phyloP scores from a whole-genome alignment of 495 filamentous ascomycete species.

The Aspergillus sclerotioniger region DNA sequence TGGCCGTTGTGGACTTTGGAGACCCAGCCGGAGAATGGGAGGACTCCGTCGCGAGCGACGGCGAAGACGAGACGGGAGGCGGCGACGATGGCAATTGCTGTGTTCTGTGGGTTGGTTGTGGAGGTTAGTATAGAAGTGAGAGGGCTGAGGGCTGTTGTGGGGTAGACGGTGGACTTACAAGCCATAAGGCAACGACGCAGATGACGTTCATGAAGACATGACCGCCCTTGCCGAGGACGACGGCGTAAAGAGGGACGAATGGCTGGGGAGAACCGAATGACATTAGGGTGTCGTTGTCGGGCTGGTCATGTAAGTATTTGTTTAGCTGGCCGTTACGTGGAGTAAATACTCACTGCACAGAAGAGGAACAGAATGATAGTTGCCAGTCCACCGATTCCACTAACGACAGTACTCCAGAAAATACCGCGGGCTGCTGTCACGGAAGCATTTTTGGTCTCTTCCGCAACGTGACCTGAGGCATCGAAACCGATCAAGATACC shows the following conservation, averaged over 20 bases:
- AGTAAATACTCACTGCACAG: constrained; percentile 41
- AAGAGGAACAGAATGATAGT: constrained; percentile 57
- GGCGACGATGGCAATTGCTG: constrained; percentile 52
- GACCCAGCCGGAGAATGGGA: constrained; percentile 56
- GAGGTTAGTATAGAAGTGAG: constrained; percentile 2
- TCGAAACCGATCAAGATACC: constrained; percentile 59
- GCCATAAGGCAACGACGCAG: constrained; percentile 49
- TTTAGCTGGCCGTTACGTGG: constrained; percentile 6
- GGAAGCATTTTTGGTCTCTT: constrained; percentile 57
- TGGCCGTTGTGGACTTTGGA: constrained; percentile 50
- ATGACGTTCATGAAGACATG: constrained; percentile 56
- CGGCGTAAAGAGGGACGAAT: constrained; percentile 53
- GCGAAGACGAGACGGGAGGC: constrained; percentile 58
- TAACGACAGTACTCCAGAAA: constrained; percentile 53
- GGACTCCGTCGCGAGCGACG: constrained; percentile 54
- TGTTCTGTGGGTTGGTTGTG: constrained; percentile 37
- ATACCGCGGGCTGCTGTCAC: constrained; percentile 54
- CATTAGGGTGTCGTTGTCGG: constrained; percentile 37
- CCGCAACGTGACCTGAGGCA: constrained; percentile 54
- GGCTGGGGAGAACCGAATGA: constrained; percentile 50
- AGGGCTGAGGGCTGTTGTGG: neutral
- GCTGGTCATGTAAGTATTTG: constrained; percentile 24
- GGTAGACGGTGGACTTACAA: constrained; percentile 37
- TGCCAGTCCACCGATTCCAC: constrained; percentile 48
- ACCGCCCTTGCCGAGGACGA: constrained; percentile 50